These are phyloP conservation scores for Alternaria arborescens DNA, from an alignment of 2,329 filamentous ascomycete genomes.

Conservation along the genomic window DNA sequence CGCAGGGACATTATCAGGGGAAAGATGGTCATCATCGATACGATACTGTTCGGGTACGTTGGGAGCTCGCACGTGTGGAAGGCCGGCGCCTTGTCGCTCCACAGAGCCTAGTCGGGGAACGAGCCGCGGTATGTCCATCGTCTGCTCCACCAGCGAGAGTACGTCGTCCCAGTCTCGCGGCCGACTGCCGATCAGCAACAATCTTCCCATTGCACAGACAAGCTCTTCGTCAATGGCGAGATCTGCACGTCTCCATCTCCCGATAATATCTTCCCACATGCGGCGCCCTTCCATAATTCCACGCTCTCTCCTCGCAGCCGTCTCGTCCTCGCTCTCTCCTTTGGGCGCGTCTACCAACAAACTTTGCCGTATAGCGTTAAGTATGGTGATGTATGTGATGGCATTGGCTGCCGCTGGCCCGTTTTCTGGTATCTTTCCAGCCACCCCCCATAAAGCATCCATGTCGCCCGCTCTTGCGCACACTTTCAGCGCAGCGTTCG, in stretches of 20 bases:
- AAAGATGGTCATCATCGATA: constrained; percentile 41
- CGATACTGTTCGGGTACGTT: constrained; percentile 35
- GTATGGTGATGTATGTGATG: constrained; percentile 81
- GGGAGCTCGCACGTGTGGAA: constrained; percentile 49
- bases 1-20: constrained; percentile 24
- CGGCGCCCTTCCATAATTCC: constrained; percentile 72
- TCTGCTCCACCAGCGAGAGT: constrained; percentile 79
- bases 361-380: constrained; percentile 72
- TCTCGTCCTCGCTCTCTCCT: constrained; percentile 40
- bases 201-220: constrained; percentile 79
- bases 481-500: constrained; percentile 86
- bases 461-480: constrained; percentile 78
- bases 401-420: constrained; percentile 71
- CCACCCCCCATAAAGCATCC: constrained; percentile 81
- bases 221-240: constrained; percentile 79
- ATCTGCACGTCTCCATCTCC: constrained; percentile 76
- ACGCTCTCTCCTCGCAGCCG: constrained; percentile 45
- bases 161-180: constrained; percentile 74
- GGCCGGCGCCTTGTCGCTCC: constrained; percentile 36
- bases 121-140: constrained; percentile 75
- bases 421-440: constrained; percentile 72
- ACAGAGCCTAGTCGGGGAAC: constrained; percentile 48
- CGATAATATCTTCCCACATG: constrained; percentile 82
- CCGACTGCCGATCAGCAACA: constrained; percentile 72
- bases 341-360: constrained; percentile 36